Base-by-base conservation (phyloP, 257 asterid genomes). In the Fraxinus excelsior region DNA sequence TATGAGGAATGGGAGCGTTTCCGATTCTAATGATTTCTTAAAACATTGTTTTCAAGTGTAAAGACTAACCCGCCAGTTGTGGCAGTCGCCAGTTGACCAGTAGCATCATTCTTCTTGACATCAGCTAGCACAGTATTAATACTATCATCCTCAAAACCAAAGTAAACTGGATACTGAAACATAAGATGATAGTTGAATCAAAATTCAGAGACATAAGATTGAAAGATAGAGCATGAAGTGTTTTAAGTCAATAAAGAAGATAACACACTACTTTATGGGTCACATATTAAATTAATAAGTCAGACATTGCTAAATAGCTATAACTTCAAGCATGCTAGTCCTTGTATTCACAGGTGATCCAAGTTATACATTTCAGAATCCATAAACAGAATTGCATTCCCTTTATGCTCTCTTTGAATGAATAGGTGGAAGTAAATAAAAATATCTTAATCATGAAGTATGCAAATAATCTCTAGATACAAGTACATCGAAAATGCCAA, bases 11-110 rank as follows among this genome's bases (percentile, higher is more conserved):
- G 51, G 49, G 31, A 72, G 74, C 32, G 53, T 71, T 69, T 53
- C 19, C 1, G 31, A 53, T 31, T 44, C 67, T 11, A 46, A 71
- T n/a, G 60, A 29, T 25, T 74, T 23, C 25, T 75, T 6, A 21
- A 70, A 72, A 74, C 46, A 69, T 18, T 38, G 21, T 32, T 25
- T 42, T 70, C 31, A 51, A 69, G 71, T 72, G 11, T 3, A 86
- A 70, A 65, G 83, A 92, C 97, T 90, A 82, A 46, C 99, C 99
- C 99, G 81, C 99, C 99, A 73, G 99, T 94, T 44, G 97, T 90
- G 38, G 98, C 97, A 82, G 99, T 92, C 21, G 98, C 99, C 64
- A 90, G 96, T 84, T 92, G 99, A 82, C 99, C 99, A 77, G 83
- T 79, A 40, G 94, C 97, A 83, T 94, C 99, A 77, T 85, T 92